Evolutionary conservation across 164 flowering plant species (phyloP).

Genomic region (Annona cherimola): DNA sequence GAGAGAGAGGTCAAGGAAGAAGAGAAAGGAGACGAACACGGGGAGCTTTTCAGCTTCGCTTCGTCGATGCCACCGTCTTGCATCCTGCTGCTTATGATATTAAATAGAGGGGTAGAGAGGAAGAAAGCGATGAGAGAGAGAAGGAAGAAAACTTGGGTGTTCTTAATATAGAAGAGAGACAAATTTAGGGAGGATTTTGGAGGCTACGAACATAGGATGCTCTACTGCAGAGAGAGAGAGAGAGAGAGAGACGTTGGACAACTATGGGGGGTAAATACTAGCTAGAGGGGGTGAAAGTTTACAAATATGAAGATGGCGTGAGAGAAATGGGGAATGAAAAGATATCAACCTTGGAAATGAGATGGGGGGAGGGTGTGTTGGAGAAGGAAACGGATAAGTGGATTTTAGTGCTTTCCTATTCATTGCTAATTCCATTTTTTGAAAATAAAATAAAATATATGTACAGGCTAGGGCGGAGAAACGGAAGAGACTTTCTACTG

Average conservation of each 20-base stretch:
- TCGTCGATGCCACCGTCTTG: neutral
- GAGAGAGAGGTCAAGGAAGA: neutral
- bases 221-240: neutral
- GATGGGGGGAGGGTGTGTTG: neutral
- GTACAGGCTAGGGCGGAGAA: neutral
- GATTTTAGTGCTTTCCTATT: slow-evolving; percentile 2
- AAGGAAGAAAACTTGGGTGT: neutral
- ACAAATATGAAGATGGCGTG: neutral
- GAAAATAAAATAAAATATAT: no score
- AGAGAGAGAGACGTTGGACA: neutral
- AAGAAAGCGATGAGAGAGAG: neutral
- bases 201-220: neutral
- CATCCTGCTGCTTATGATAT: neutral
- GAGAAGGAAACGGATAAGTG: slow-evolving; percentile 2
- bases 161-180: neutral
- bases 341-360: neutral
- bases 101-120: neutral
- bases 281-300: neutral
- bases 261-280: neutral
- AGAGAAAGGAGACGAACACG: neutral
- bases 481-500: neutral
- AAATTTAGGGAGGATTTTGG: neutral
- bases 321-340: neutral
- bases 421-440: slow-evolving; percentile 2
- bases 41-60: neutral